phyloP scores from a whole-genome alignment of 805 yeast genomes.

The Tetrapisispora iriomotensis region DNA sequence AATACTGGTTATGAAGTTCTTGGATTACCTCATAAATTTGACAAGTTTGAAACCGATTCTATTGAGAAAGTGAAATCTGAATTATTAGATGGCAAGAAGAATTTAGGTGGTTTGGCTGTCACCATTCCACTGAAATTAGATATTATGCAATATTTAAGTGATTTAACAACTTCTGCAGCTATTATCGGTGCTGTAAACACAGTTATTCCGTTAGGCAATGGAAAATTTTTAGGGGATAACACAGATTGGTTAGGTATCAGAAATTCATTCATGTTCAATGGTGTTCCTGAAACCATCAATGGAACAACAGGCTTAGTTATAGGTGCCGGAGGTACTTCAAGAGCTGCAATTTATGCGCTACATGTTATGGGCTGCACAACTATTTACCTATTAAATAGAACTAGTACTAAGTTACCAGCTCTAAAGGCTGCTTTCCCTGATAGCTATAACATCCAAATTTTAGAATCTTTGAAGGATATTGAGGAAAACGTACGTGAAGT shows the following conservation, averaged over 20 bases:
- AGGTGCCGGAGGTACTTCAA: constrained; percentile 97
- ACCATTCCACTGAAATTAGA: constrained; percentile 90
- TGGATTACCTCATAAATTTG: constrained; percentile 69
- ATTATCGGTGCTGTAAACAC: constrained; percentile 94
- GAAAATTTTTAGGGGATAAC: constrained; percentile 66
- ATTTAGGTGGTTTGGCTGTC: constrained; percentile 89
- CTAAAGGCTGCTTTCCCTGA: constrained; percentile 53
- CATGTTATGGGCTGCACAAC: constrained; percentile 64
- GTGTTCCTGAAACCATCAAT: constrained; percentile 40
- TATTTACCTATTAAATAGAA: constrained; percentile 76
- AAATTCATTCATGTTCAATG: constrained; percentile 53
- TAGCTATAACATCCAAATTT: constrained; percentile 46
- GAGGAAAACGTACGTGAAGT: constrained; percentile 33
- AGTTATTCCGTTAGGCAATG: constrained; percentile 43
- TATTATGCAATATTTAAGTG: constrained; percentile 55
- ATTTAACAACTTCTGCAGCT: constrained; percentile 65
- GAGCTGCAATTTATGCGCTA: constrained; percentile 89
- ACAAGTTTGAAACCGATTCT: constrained; percentile 55
- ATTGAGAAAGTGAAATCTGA: constrained; percentile 46
- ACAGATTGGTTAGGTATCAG: constrained; percentile 93
- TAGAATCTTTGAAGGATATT: constrained; percentile 42
- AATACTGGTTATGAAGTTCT: constrained; percentile 65
- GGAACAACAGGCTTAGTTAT: constrained; percentile 59
- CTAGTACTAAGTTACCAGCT: constrained; percentile 50
- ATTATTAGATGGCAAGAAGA: constrained; percentile 35